Conservation (phyloP, 768 basidiomycete species). For the Filobasidium floriforme region DNA sequence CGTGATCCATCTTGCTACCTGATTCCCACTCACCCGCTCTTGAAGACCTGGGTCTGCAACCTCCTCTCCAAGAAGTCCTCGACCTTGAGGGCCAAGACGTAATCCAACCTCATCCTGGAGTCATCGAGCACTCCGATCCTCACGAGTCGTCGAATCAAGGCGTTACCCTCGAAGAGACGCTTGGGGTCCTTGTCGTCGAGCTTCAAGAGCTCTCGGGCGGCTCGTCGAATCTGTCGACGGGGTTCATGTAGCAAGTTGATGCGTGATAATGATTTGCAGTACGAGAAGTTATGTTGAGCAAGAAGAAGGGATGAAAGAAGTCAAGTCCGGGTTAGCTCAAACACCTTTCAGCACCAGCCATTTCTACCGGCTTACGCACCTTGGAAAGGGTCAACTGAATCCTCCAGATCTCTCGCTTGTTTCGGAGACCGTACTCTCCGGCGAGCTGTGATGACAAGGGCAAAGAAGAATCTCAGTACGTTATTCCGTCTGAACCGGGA, state of each 20-base stretch:
- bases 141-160: conserved; percentile 60
- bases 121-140: conserved; percentile 99
- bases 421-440: conserved; percentile 98
- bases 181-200: conserved; percentile 99
- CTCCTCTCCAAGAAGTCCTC: conserved; percentile 99
- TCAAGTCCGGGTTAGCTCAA: background rate
- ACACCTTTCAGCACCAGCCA: background rate
- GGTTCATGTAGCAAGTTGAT: background rate
- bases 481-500: background rate
- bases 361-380: conserved; percentile 26
- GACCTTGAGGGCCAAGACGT: conserved; percentile 97
- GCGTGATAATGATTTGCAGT: too few relatives aligned
- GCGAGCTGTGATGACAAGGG: conserved; percentile 62
- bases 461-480: background rate
- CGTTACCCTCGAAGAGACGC: conserved; percentile 89
- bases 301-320: background rate
- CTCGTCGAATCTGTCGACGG: conserved; percentile 76
- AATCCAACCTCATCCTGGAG: conserved; percentile 98
- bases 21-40: conserved; percentile 53
- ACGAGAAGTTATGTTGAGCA: background rate
- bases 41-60: conserved; percentile 99
- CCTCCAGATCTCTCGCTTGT: conserved; percentile 99
- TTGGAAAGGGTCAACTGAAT: conserved; percentile 96
- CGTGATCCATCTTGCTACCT: background rate
- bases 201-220: conserved; percentile 99